phyloP scores from a whole-genome alignment of 495 filamentous ascomycete species.

The Venustampulla echinocandica region DNA sequence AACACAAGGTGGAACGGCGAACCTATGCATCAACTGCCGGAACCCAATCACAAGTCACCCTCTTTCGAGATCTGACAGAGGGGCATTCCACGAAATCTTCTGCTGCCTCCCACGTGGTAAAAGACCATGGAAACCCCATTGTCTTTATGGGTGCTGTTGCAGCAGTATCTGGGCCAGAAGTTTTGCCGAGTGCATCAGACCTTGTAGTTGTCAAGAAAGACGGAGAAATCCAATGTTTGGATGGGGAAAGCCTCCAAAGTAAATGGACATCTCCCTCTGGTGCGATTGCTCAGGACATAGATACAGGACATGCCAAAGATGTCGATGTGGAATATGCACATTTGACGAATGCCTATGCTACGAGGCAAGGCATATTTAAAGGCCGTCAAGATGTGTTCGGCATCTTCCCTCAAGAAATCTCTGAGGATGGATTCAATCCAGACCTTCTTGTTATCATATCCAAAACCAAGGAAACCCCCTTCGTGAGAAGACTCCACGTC shows the following conservation, averaged over 20 bases:
- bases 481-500: slow-evolving; percentile 35
- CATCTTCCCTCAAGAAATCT: slow-evolving; percentile 27
- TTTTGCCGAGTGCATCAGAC: slow-evolving; percentile 9
- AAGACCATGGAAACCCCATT: slow-evolving; percentile 10
- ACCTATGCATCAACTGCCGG: slow-evolving; percentile 54
- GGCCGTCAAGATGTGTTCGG: slow-evolving; percentile 32
- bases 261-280: slow-evolving; percentile 27
- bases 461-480: slow-evolving; percentile 18
- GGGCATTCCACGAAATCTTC: background rate
- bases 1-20: slow-evolving; percentile 50
- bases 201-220: slow-evolving; percentile 28
- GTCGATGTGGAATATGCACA: slow-evolving; percentile 29
- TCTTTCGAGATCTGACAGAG: slow-evolving; percentile 43
- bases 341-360: slow-evolving; percentile 30
- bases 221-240: slow-evolving; percentile 43
- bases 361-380: slow-evolving; percentile 36
- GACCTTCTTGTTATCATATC: slow-evolving; percentile 41
- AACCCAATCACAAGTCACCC: slow-evolving; percentile 32
- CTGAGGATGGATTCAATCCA: slow-evolving; percentile 36
- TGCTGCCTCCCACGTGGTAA: slow-evolving; percentile 10
- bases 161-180: background rate
- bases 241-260: slow-evolving; percentile 27
- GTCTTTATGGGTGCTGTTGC: slow-evolving; percentile 13
- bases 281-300: slow-evolving; percentile 10
- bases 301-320: slow-evolving; percentile 15